A percentile compares a stretch with the other conserved stretches of the same genome.
phyloP scores from a whole-genome alignment of 176 grass and related monocot species.

The Triticum timopheevii region DNA sequence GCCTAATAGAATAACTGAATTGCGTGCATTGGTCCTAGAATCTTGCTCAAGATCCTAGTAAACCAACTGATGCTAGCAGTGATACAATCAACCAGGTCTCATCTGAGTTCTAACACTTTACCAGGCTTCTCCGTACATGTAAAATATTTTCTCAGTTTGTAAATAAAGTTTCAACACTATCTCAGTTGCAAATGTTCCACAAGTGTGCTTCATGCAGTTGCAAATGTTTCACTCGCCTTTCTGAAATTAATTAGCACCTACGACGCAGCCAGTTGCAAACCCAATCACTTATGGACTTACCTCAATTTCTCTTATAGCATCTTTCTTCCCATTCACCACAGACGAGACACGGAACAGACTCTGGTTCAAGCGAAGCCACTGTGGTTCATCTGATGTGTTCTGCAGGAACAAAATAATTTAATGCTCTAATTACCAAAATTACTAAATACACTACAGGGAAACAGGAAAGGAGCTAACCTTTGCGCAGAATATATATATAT shows the following conservation, averaged over 20 bases:
- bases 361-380: conserved; percentile 78
- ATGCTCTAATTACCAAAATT: background rate
- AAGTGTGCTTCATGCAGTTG: background rate
- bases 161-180: background rate
- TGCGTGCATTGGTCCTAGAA: background rate
- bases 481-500: conserved; percentile 97
- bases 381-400: conserved; percentile 76
- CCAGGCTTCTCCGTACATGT: background rate
- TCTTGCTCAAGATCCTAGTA: conserved; percentile 20
- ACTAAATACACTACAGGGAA: conserved; percentile 19
- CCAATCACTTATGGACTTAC: conserved; percentile 32
- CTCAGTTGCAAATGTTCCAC: conserved; percentile 2
- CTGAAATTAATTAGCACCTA: conserved; percentile 18
- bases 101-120: background rate
- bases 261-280: background rate
- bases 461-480: conserved; percentile 59
- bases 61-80: background rate
- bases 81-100: conserved; percentile 5
- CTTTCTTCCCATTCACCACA: conserved; percentile 91
- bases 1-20: conserved; percentile 14
- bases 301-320: conserved; percentile 90
- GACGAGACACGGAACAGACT: conserved; percentile 83
- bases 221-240: background rate
- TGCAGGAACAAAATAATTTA: conserved; percentile 40
- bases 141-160: conserved; percentile 16